Evolutionary conservation across 306 rosid genomes (phyloP).

Genomic region (Quillaja saponaria): DNA sequence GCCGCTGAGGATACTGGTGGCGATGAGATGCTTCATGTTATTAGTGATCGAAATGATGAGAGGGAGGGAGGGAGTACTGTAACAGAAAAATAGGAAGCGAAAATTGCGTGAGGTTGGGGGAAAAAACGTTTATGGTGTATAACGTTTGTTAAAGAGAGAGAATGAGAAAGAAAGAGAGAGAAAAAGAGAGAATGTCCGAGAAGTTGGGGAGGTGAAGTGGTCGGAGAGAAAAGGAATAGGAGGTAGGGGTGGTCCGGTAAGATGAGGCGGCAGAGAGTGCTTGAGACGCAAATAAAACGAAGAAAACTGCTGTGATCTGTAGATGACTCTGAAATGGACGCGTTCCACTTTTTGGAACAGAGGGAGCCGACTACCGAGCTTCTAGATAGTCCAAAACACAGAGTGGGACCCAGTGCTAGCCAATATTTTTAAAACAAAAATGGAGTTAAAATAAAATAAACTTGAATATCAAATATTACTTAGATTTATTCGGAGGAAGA

Average conservation of each 20-base stretch:
- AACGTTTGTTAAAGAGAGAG: background rate
- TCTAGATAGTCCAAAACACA: too few relatives aligned
- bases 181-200: background rate
- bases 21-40: conserved; percentile 35
- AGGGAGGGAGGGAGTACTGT: conserved; percentile 10
- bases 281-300: conserved; percentile 5
- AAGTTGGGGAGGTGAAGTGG: conserved; percentile 9
- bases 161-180: background rate
- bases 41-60: conserved; percentile 2
- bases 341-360: too few relatives aligned
- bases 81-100: conserved; percentile 16
- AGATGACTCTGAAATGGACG: background rate
- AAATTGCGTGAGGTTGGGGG: conserved; percentile 29
- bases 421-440: too few relatives aligned
- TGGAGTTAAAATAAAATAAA: too few relatives aligned
- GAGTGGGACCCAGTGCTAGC: too few relatives aligned
- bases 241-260: conserved; percentile 19
- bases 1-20: conserved; percentile 16
- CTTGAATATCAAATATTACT: too few relatives aligned
- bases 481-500: too few relatives aligned
- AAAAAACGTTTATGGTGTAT: conserved; percentile 41
- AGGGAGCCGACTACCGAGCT: too few relatives aligned
- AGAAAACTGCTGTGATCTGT: conserved; percentile 24
- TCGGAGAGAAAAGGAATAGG: conserved; percentile 16
- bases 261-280: conserved; percentile 29